Evolutionary conservation across 495 filamentous ascomycete genomes (phyloP).

Genomic region (Penicillium coffeae): DNA sequence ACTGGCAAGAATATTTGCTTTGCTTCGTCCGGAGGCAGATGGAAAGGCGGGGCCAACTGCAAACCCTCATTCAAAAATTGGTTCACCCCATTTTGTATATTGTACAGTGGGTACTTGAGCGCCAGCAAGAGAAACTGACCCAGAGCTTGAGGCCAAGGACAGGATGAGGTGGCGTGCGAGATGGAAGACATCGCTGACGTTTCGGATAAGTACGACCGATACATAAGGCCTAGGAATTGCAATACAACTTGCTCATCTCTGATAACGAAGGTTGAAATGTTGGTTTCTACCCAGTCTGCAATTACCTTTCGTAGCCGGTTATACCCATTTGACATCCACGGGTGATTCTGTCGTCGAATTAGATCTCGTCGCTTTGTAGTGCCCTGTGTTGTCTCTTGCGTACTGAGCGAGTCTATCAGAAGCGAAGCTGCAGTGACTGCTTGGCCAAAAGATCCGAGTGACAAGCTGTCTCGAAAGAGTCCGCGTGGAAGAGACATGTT

Average conservation of each 20-base stretch:
- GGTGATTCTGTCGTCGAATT: conserved; percentile 28
- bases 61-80: conserved; percentile 23
- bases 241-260: conserved; percentile 17
- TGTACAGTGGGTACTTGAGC: conserved; percentile 12
- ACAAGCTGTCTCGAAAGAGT: conserved; percentile 21
- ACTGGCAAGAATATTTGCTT: conserved; percentile 22
- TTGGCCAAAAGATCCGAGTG: conserved; percentile 23
- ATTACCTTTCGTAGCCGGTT: conserved; percentile 33
- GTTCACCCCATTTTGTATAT: conserved; percentile 26
- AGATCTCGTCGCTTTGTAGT: conserved; percentile 9
- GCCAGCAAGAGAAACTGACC: conserved; percentile 21
- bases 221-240: conserved; percentile 23
- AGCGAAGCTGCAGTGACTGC: conserved; percentile 20
- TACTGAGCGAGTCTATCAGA: conserved; percentile 33
- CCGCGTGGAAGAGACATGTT: conserved; percentile 28
- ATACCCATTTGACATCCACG: conserved; percentile 35
- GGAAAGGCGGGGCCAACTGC: conserved; percentile 8
- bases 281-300: conserved; percentile 24
- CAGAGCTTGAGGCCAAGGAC: conserved; percentile 29
- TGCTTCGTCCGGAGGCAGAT: neutral
- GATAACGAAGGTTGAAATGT: conserved; percentile 8
- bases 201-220: conserved; percentile 11
- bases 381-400: conserved; percentile 1
- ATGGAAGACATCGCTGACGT: conserved; percentile 9
- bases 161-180: conserved; percentile 25